Percentiles rank a stretch among this genome's conserved stretches.
Evolutionary conservation across 73 alveolate species (phyloP).

Genomic region (Tetrahymena thermophila): DNA sequence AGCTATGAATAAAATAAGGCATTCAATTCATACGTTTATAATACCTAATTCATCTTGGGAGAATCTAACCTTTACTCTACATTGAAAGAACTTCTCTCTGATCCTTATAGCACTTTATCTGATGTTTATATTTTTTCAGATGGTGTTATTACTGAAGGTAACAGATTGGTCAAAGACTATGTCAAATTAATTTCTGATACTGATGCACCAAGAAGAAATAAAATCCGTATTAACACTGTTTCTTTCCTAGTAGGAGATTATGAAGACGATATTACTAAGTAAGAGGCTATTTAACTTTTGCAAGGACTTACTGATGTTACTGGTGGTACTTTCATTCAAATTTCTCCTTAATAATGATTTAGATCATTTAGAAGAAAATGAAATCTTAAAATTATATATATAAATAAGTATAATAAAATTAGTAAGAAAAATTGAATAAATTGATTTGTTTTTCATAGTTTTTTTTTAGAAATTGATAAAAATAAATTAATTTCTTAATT

Average conservation of each 20-base stretch:
- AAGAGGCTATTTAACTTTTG: neutral
- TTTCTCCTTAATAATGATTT: neutral
- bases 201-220: neutral
- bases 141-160: neutral
- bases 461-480: too few species aligned
- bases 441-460: too few species aligned
- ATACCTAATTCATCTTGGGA: neutral
- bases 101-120: neutral
- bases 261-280: neutral
- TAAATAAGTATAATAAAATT: too few species aligned
- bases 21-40: neutral
- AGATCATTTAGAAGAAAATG: too few species aligned
- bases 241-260: neutral
- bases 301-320: neutral
- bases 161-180: neutral
- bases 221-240: neutral
- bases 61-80: neutral
- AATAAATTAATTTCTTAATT: too few species aligned
- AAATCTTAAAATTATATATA: too few species aligned
- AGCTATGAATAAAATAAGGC: neutral
- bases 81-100: neutral
- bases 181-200: neutral
- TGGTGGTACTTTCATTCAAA: neutral
- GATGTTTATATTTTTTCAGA: neutral
- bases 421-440: too few species aligned